Evolutionary conservation across 495 filamentous ascomycete genomes (phyloP).

Genomic region (Penicillium desertorum): DNA sequence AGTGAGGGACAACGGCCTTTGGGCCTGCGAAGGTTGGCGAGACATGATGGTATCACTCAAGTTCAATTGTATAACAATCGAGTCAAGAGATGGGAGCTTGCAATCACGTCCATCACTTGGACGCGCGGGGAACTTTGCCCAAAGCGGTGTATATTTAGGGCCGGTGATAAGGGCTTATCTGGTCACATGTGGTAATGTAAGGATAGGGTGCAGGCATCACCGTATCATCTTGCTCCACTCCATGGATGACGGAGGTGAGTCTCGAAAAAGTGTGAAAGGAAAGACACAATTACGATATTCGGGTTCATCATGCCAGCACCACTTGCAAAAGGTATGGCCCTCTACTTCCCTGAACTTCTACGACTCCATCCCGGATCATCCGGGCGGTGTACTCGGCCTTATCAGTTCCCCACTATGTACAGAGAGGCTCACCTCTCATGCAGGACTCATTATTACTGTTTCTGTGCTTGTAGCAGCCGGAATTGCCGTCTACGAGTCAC

Average conservation of each 20-base stretch:
- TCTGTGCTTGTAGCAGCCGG: conserved; percentile 77
- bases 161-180: conserved; percentile 38
- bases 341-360: conserved; percentile 10
- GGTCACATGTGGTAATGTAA: conserved; percentile 34
- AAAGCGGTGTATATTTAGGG: conserved; percentile 40
- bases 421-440: conserved; percentile 15
- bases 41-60: conserved; percentile 40
- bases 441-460: conserved; percentile 76
- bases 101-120: conserved; percentile 5
- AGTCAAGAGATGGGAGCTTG: not conserved
- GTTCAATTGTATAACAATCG: not conserved
- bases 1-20: conserved; percentile 74
- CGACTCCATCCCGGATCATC: conserved; percentile 13
- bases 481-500: conserved; percentile 81
- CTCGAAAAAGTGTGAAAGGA: conserved; percentile 1
- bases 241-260: not conserved
- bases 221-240: conserved; percentile 9
- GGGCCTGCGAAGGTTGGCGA: conserved; percentile 50
- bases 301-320: conserved; percentile 48
- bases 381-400: conserved; percentile 37
- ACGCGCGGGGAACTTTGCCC: conserved; percentile 32
- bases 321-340: conserved; percentile 51
- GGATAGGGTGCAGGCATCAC: conserved; percentile 25
- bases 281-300: not conserved
- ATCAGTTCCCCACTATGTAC: conserved; percentile 33